Evolutionary conservation across 2,329 filamentous ascomycete genomes (phyloP), one percentile per base, ranked within the genome.

Genomic region (Xylariomycetidae sp.): DNA sequence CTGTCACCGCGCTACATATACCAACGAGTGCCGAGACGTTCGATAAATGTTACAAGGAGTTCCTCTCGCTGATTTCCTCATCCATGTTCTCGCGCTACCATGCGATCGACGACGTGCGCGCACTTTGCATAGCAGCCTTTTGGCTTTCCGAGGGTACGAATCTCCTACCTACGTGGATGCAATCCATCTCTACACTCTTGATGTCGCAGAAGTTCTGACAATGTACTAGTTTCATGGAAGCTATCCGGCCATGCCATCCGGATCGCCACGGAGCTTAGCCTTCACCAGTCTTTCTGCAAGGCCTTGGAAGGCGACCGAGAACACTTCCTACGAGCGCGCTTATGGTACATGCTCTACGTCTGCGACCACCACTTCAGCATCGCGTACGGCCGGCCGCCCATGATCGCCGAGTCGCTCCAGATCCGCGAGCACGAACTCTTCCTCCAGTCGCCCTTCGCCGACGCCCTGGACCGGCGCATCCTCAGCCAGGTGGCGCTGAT

Each of bases 101-200:
- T 35, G 70, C 67, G 16, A 54, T 74, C 13, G 74, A 80, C 37
- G 71, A 73, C 38, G 66, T 80, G 14, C 68, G 75, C 3, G 76
- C 67, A 1, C 64, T 81, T 6, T 77, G 72, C 40, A 71, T 80
- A 14, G 76, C 70, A 1, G 72, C 76, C 1, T 81, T 80, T 46
- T 80, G 75, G 75, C 58, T 80, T 3, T 72, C 72, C 3, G 74
- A 80, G 4, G 37, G 37, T 40, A 33, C n/a, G n/a, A n/a, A n/a
- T n/a, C n/a, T n/a, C n/a, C n/a, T n/a, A n/a, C n/a, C n/a, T n/a
- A n/a, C n/a, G n/a, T n/a, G n/a, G n/a, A n/a, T n/a, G n/a, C n/a
- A n/a, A n/a, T n/a, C n/a, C n/a, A n/a, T n/a, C n/a, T n/a, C n/a
- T n/a, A n/a, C n/a, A n/a, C n/a, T n/a, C n/a, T n/a, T n/a, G n/a